Conservation (phyloP, 2,329 filamentous ascomycete species). For the Colletotrichum cereale region DNA sequence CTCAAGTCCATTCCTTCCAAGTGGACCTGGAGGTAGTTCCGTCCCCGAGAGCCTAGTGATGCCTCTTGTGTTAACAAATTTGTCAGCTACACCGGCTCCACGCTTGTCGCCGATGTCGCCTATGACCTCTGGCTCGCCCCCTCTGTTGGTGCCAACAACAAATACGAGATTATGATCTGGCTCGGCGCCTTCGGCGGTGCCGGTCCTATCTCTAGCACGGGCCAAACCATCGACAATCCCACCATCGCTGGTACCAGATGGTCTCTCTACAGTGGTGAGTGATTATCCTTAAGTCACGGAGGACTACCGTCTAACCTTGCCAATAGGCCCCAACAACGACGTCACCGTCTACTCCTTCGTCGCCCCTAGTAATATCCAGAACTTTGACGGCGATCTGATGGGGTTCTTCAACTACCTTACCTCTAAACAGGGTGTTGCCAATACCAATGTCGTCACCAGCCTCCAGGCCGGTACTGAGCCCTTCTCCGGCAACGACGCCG, state of each 20-base stretch:
- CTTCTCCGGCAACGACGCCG: constrained; percentile 60
- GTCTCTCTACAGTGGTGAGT: constrained; percentile 60
- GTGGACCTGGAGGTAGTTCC: constrained; percentile 49
- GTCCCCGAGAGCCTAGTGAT: too few relatives aligned
- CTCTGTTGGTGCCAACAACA: constrained; percentile 56
- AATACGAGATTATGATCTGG: constrained; percentile 56
- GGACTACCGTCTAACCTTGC: neutral
- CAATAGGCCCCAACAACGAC: constrained; percentile 62
- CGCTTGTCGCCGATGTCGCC: constrained; percentile 66
- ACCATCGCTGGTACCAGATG: constrained; percentile 65
- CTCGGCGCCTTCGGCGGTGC: constrained; percentile 43
- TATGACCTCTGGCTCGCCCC: constrained; percentile 70
- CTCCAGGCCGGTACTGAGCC: constrained; percentile 69
- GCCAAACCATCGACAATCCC: constrained; percentile 64
- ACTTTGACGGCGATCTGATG: constrained; percentile 67
- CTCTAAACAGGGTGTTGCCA: constrained; percentile 57
- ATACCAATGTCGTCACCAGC: constrained; percentile 65
- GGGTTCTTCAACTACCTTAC: constrained; percentile 68
- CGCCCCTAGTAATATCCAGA: constrained; percentile 53
- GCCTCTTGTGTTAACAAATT: neutral
- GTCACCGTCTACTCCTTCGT: constrained; percentile 70
- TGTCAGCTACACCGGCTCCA: constrained; percentile 57
- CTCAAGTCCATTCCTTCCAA: constrained; percentile 52
- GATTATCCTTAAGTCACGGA: neutral
- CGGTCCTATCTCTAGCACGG: constrained; percentile 55